Evolutionary conservation across 2,329 filamentous ascomycete species (phyloP).

Genomic region (Macrophomina phaseolina): DNA sequence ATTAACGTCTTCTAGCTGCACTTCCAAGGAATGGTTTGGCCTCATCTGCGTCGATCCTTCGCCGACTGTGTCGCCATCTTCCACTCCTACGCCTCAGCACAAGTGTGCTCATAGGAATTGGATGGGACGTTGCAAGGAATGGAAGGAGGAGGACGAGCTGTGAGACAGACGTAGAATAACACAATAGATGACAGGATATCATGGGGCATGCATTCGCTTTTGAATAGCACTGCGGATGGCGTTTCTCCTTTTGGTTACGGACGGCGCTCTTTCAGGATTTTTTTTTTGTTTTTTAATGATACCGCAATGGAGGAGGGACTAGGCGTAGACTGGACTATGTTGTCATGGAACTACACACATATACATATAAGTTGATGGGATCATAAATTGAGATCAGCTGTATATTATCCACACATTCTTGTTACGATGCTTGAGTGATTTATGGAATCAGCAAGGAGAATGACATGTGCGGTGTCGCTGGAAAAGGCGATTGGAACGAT

Average conservation of each 20-base stretch:
- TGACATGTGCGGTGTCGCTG: too few species aligned
- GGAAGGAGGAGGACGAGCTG: conserved; percentile 25
- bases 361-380: neutral
- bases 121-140: conserved; percentile 21
- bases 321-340: conserved; percentile 1
- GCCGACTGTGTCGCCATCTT: conserved; percentile 5
- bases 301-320: conserved; percentile 10
- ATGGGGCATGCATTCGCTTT: conserved; percentile 8
- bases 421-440: neutral
- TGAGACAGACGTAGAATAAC: neutral
- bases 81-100: conserved; percentile 8
- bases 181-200: neutral
- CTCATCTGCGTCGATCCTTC: conserved; percentile 31
- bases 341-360: neutral
- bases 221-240: conserved; percentile 4
- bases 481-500: too few species aligned
- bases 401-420: neutral
- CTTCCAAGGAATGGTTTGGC: conserved; percentile 29
- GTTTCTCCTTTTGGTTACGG: neutral
- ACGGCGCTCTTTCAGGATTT: conserved; percentile 2
- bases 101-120: conserved; percentile 16
- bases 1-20: conserved; percentile 35
- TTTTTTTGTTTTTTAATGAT: conserved; percentile 11
- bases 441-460: too few species aligned
- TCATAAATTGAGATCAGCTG: conserved; percentile 9